Conservation (phyloP, 805 yeast genomes). For the Metschnikowia noctiluminum region DNA sequence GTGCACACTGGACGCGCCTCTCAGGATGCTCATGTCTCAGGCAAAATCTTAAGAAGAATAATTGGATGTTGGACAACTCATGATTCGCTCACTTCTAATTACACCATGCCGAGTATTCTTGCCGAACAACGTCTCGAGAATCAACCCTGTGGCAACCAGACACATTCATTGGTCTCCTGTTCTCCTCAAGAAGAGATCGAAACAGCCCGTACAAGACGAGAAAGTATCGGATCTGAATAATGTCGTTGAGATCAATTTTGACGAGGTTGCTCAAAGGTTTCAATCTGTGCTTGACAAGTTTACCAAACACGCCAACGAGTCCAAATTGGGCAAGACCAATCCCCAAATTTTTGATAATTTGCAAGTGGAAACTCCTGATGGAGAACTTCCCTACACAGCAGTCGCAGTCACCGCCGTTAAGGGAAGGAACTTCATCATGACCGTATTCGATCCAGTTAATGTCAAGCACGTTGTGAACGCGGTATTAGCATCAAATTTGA, state of each 20-base stretch:
- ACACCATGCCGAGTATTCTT: neutral
- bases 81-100: slow-evolving; percentile 7
- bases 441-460: slow-evolving; percentile 82
- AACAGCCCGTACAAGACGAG: slow-evolving; percentile 10
- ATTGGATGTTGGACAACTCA: neutral
- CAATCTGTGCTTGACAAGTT: slow-evolving; percentile 49
- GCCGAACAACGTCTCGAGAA: neutral
- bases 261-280: slow-evolving; percentile 42
- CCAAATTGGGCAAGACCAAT: slow-evolving; percentile 67
- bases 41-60: neutral
- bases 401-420: slow-evolving; percentile 70
- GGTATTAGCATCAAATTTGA: slow-evolving; percentile 63
- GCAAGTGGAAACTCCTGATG: slow-evolving; percentile 46
- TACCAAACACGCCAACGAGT: slow-evolving; percentile 54
- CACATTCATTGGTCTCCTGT: slow-evolving; percentile 6
- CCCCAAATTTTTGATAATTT: slow-evolving; percentile 64
- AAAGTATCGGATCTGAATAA: slow-evolving; percentile 4
- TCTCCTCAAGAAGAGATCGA: slow-evolving; percentile 14
- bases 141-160: neutral
- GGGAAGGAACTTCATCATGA: slow-evolving; percentile 68
- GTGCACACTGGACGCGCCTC: slow-evolving; percentile 1
- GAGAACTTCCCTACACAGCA: slow-evolving; percentile 50
- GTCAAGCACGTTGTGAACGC: slow-evolving; percentile 67
- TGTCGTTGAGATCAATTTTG: slow-evolving; percentile 22
- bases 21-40: neutral